Evolutionary conservation across 805 yeast genomes (phyloP).

Genomic region (Ascoidea asiatica): DNA sequence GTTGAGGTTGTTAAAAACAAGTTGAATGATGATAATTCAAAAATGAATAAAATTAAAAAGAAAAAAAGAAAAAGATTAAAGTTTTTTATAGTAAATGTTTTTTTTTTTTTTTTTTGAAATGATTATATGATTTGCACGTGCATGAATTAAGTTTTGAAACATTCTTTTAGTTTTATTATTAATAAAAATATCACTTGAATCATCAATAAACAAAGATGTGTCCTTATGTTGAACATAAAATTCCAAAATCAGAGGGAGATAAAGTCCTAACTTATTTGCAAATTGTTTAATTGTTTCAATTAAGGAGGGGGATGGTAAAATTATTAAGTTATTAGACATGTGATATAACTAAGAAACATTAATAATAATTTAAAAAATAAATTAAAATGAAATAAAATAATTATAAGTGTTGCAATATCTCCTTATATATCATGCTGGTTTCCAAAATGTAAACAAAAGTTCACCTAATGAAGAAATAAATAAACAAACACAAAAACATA

Average conservation of each 20-base stretch:
- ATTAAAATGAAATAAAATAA: too few species aligned
- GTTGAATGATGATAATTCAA: too few species aligned
- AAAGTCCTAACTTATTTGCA: background rate
- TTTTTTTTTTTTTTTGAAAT: background rate
- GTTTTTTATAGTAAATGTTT: background rate
- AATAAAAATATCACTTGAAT: too few species aligned
- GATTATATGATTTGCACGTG: background rate
- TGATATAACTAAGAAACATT: too few species aligned
- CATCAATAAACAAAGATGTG: background rate
- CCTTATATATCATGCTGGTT: too few species aligned
- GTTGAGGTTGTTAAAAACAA: background rate
- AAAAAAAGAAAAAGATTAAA: background rate
- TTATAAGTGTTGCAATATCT: too few species aligned
- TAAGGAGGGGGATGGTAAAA: too few species aligned
- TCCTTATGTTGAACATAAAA: background rate
- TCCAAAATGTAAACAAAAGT: too few species aligned
- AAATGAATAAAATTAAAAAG: background rate
- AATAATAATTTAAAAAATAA: too few species aligned
- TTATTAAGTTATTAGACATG: too few species aligned
- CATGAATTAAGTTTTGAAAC: background rate
- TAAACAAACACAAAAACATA: too few species aligned
- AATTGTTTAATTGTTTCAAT: background rate
- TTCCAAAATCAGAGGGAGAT: background rate
- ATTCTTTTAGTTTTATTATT: background rate
- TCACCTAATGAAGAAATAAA: too few species aligned